phyloP scores from a whole-genome alignment of 176 grass and related monocot species.

The Aegilops tauschii region DNA sequence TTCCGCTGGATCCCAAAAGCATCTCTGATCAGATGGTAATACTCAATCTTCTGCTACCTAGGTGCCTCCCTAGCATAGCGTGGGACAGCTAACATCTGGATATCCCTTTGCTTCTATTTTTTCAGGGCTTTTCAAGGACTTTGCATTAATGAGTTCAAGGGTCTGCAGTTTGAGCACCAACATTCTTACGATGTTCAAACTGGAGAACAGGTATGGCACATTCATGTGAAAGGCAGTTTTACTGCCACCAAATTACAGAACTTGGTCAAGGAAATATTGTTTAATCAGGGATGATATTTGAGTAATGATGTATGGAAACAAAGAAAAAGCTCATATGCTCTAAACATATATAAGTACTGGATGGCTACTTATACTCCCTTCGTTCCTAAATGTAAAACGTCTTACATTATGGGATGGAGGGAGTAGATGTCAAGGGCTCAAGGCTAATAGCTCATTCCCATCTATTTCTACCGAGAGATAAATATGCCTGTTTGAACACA shows the following conservation, averaged over 20 bases:
- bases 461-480: neutral
- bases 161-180: constrained; percentile 82
- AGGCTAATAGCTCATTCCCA: neutral
- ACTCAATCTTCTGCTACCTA: neutral
- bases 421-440: neutral
- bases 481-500: neutral
- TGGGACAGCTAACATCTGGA: neutral
- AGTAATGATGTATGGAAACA: neutral
- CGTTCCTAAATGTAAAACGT: too few relatives aligned
- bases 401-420: too few relatives aligned
- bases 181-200: constrained; percentile 82
- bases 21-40: constrained; percentile 96
- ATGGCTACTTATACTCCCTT: neutral
- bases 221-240: neutral
- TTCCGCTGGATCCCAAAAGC: constrained; percentile 90
- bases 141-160: constrained; percentile 92
- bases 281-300: neutral
- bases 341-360: neutral
- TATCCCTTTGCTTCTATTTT: neutral
- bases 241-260: neutral
- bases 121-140: constrained; percentile 95
- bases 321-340: neutral
- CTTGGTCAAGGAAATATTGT: neutral
- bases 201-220: constrained; percentile 76
- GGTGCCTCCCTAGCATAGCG: neutral